These are phyloP conservation scores for Kwoniella bestiolae DNA, from an alignment of 768 basidiomycete genomes.

Conservation along the genomic window DNA sequence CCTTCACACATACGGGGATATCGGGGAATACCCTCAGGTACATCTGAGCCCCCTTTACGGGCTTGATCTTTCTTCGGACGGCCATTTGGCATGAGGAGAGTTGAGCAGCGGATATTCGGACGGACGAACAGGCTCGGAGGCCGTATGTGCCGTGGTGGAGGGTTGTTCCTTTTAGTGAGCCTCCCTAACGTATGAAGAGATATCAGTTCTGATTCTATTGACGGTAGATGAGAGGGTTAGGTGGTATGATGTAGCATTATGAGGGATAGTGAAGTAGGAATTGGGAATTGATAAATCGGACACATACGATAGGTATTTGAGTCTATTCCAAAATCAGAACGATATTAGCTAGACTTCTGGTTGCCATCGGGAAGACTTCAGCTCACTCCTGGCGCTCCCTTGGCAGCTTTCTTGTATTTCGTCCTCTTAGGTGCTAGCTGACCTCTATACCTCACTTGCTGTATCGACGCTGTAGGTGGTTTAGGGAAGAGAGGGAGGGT, in stretches of 20 bases:
- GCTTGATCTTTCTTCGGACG: constrained; percentile 84
- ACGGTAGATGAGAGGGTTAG: background rate
- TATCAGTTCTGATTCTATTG: too few species aligned
- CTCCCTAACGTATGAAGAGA: constrained; percentile 70
- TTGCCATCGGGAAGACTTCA: background rate
- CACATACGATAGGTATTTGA: constrained; percentile 35
- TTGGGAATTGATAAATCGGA: too few species aligned
- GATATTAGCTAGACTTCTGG: background rate
- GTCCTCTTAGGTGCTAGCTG: constrained; percentile 77
- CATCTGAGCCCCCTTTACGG: constrained; percentile 83
- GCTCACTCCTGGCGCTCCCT: constrained; percentile 64
- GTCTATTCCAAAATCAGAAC: background rate
- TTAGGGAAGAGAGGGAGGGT: constrained; percentile 23
- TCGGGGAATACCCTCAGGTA: constrained; percentile 92
- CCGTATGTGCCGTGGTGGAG: constrained; percentile 92
- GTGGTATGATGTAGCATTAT: too few species aligned
- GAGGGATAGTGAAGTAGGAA: too few species aligned
- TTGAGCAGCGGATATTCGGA: constrained; percentile 84
- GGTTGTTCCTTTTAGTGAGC: constrained; percentile 90
- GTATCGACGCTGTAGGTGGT: background rate
- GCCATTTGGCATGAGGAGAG: constrained; percentile 83
- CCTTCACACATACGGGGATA: constrained; percentile 96
- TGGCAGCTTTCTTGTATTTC: constrained; percentile 85
- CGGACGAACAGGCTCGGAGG: constrained; percentile 81
- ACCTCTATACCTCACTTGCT: constrained; percentile 44